Evolutionary conservation across 192 early-diverging fungal species (phyloP).

Genomic region (Coemansia sp.): DNA sequence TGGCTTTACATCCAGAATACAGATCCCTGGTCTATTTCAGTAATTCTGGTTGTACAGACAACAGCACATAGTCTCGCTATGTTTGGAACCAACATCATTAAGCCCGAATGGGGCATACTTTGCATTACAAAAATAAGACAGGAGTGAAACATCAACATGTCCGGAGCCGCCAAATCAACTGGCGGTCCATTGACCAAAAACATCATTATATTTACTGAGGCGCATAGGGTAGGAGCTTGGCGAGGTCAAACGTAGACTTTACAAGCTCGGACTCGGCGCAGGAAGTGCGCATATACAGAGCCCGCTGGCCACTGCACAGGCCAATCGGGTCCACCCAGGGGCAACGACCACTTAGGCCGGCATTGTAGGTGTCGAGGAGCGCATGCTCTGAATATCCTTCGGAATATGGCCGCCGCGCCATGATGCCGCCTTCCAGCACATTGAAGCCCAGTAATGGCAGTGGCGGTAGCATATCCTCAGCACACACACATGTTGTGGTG

Average conservation of each 20-base stretch:
- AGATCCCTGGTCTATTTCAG: no score
- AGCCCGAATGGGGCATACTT: no score
- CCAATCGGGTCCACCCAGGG: not conserved
- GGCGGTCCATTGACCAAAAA: no score
- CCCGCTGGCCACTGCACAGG: conserved; percentile 19
- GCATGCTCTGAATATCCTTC: conserved; percentile 27
- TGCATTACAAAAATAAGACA: no score
- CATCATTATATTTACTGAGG: conserved; percentile 18
- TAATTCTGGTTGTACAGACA: no score
- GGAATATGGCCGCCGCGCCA: conserved; percentile 26
- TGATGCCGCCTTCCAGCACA: conserved; percentile 12
- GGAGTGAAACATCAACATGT: no score
- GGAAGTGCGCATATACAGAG: conserved; percentile 46
- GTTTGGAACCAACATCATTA: no score
- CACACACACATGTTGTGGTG: conserved; percentile 5
- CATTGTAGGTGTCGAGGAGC: not conserved
- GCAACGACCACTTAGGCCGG: not conserved
- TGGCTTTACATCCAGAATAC: no score
- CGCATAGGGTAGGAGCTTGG: conserved; percentile 41
- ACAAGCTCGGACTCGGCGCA: conserved; percentile 44
- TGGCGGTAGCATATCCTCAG: conserved; percentile 8
- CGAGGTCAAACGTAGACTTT: conserved; percentile 48
- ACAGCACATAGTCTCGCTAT: no score
- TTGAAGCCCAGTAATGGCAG: conserved; percentile 9
- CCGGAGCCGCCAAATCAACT: no score